phyloP scores from a whole-genome alignment of 345 rosid species.

The Lepidium sativum region DNA sequence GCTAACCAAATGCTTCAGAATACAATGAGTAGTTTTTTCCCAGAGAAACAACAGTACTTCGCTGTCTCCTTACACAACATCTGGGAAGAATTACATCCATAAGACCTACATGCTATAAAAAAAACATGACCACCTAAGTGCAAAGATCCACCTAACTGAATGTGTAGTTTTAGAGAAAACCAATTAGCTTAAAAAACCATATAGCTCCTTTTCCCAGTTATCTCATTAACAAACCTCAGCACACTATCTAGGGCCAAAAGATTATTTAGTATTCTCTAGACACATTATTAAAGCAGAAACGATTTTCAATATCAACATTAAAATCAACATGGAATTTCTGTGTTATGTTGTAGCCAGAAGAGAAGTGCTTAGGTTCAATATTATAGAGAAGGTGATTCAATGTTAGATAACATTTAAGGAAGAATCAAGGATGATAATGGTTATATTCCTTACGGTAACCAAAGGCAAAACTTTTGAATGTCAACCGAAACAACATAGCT shows the following conservation, averaged over 20 bases:
- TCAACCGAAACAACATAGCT: neutral
- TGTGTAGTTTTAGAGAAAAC: neutral
- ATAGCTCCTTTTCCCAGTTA: neutral
- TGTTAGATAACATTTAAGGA: neutral
- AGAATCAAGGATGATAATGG: neutral
- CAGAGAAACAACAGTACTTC: neutral
- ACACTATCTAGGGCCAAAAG: neutral
- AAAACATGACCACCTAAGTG: neutral
- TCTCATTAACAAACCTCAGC: neutral
- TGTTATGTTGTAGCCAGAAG: neutral
- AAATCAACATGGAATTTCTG: neutral
- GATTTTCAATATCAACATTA: no score
- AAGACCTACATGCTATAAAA: neutral
- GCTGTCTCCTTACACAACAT: neutral
- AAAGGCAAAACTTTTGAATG: neutral
- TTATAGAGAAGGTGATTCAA: neutral
- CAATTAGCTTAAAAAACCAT: neutral
- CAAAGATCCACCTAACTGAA: neutral
- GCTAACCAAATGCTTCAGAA: neutral
- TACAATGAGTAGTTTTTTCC: neutral
- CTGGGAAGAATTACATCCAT: neutral
- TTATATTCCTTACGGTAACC: neutral
- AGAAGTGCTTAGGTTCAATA: neutral
- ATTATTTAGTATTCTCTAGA: neutral
- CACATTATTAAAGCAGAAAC: neutral